Conservation (phyloP, 2,329 filamentous ascomycete genomes). For the Talaromyces funiculosus region DNA sequence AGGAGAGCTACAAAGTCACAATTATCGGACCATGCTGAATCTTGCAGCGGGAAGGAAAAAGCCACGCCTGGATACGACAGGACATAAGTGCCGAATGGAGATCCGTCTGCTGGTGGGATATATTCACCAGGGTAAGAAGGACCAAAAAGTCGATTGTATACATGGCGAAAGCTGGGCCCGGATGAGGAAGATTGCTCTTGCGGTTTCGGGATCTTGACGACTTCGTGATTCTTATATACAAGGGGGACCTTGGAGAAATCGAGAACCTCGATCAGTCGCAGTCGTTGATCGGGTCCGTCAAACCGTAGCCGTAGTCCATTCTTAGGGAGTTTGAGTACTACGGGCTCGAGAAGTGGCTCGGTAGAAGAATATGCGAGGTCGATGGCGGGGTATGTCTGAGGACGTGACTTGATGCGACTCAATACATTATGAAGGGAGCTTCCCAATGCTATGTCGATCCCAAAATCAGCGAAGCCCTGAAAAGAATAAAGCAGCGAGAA, state of each 20-base stretch:
- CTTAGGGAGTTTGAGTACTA: constrained; percentile 68
- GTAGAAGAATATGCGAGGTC: constrained; percentile 75
- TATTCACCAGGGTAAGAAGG: constrained; percentile 94
- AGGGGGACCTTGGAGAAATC: constrained; percentile 84
- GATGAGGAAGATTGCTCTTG: constrained; percentile 31
- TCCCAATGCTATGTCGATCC: constrained; percentile 62
- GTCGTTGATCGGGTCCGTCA: constrained; percentile 84
- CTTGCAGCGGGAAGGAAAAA: constrained; percentile 78
- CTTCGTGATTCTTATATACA: constrained; percentile 73
- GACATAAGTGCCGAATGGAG: constrained; percentile 69
- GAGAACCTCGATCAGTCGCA: constrained; percentile 83
- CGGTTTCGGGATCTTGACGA: constrained; percentile 55
- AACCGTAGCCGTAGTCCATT: constrained; percentile 90
- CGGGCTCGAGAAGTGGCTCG: constrained; percentile 66
- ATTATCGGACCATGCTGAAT: constrained; percentile 65
- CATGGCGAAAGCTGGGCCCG: constrained; percentile 76
- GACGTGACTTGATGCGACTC: constrained; percentile 81
- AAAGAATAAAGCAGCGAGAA: too few relatives aligned
- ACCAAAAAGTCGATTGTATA: constrained; percentile 90
- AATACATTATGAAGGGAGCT: constrained; percentile 87
- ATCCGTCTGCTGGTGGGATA: constrained; percentile 56
- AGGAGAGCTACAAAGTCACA: constrained; percentile 81
- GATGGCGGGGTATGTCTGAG: constrained; percentile 73
- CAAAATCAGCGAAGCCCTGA: not conserved
- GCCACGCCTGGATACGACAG: constrained; percentile 92